A percentile compares a stretch with the other conserved stretches of the same genome.
Conservation (phyloP, 345 rosid species). For the Rhizophora apiculata region DNA sequence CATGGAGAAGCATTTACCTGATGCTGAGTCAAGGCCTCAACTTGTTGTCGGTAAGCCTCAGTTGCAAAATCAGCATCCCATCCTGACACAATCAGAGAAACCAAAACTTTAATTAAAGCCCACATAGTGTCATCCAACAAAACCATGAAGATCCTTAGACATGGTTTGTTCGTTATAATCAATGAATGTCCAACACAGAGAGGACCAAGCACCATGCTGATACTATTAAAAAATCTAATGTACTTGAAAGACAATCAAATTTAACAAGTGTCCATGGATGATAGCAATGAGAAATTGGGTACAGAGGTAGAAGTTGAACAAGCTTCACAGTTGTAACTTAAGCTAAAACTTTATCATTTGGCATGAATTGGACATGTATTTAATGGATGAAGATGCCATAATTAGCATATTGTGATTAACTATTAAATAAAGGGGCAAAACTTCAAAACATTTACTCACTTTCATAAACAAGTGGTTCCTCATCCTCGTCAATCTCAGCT, state of each 20-base stretch:
- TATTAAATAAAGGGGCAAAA: neutral
- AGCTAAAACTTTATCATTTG: too few species aligned
- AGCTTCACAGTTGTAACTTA: too few species aligned
- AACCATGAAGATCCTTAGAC: neutral
- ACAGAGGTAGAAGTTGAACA: too few species aligned
- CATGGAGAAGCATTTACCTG: constrained; percentile 50
- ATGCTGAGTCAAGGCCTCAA: constrained; percentile 87
- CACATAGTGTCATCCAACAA: neutral
- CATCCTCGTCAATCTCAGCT: constrained; percentile 99
- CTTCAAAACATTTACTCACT: constrained; percentile 48
- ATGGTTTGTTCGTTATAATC: neutral
- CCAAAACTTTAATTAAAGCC: neutral
- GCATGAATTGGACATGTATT: too few species aligned
- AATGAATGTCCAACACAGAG: neutral
- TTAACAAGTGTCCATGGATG: too few species aligned
- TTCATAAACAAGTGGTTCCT: constrained; percentile 95
- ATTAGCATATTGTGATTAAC: neutral
- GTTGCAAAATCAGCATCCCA: constrained; percentile 99
- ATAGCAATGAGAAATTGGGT: too few species aligned
- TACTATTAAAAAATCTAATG: too few species aligned
- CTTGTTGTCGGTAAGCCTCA: constrained; percentile 98
- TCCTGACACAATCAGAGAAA: constrained; percentile 35
- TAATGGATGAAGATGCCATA: neutral
- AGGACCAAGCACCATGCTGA: too few species aligned
- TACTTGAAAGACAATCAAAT: too few species aligned